phyloP scores from a whole-genome alignment of 163 green algal genomes.

The Coccomyxa subellipsoidea region DNA sequence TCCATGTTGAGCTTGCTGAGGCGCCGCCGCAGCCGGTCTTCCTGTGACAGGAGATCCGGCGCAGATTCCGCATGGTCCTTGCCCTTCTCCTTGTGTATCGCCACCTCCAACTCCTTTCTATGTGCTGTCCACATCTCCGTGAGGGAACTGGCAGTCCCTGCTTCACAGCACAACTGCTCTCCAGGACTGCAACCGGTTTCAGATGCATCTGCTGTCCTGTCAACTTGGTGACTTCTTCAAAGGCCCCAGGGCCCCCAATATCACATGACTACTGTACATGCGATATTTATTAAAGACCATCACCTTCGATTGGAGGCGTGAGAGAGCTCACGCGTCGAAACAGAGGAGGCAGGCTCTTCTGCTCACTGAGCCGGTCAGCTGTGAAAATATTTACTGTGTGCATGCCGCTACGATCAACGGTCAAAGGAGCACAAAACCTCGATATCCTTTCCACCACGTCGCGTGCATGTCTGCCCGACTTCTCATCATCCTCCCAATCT shows the following conservation, averaged over 20 bases:
- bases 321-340: not conserved
- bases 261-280: too few species aligned
- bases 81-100: conserved; percentile 32
- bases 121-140: conserved; percentile 31
- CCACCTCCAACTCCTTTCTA: conserved; percentile 30
- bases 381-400: not conserved
- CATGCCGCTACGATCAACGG: not conserved
- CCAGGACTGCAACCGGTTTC: too few species aligned
- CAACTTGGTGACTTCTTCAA: not conserved
- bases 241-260: too few species aligned
- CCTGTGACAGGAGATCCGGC: conserved; percentile 15
- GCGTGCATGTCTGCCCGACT: not conserved
- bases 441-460: not conserved
- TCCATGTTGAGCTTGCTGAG: conserved; percentile 48
- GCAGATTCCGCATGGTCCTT: conserved; percentile 8
- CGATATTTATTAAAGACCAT: not conserved
- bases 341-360: not conserved
- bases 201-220: not conserved
- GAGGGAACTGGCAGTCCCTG: not conserved
- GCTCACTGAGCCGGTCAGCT: not conserved
- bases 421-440: not conserved
- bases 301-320: not conserved
- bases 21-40: conserved; percentile 24
- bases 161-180: too few species aligned
- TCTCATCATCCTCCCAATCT: not conserved